A percentile compares a stretch with the other conserved stretches of the same genome.
Evolutionary conservation across 2,329 filamentous ascomycete genomes (phyloP).

Genomic region (Fusarium tupiense): DNA sequence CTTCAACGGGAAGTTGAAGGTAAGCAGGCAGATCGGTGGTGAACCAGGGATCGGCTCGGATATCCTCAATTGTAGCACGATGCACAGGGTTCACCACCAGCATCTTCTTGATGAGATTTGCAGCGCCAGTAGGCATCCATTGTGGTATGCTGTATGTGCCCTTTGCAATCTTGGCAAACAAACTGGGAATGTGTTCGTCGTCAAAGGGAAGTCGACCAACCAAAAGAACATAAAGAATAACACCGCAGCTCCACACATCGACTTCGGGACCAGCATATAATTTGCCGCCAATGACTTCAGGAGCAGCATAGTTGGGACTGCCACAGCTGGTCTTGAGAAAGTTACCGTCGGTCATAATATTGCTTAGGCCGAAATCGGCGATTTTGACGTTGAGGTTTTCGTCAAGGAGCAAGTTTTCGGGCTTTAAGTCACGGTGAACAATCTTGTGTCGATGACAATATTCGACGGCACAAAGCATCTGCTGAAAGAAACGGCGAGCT

Average conservation of each 20-base stretch:
- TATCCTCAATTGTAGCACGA: slow-evolving; percentile 92
- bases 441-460: slow-evolving; percentile 99
- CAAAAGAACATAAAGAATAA: slow-evolving; percentile 86
- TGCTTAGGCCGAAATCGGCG: slow-evolving; percentile 97
- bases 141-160: slow-evolving; percentile 92
- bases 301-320: slow-evolving; percentile 97
- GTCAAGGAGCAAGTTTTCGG: slow-evolving; percentile 94
- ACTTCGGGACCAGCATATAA: slow-evolving; percentile 97
- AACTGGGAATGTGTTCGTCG: slow-evolving; percentile 95
- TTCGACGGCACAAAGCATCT: slow-evolving; percentile 98
- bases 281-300: slow-evolving; percentile 97
- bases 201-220: slow-evolving; percentile 92
- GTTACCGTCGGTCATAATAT: slow-evolving; percentile 99
- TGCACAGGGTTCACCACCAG: slow-evolving; percentile 94
- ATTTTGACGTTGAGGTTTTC: slow-evolving; percentile 98
- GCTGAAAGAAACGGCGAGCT: slow-evolving; percentile 98
- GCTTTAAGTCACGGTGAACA: slow-evolving; percentile 96
- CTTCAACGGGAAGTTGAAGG: slow-evolving; percentile 85
- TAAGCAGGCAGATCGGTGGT: slow-evolving; percentile 86
- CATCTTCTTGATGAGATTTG: slow-evolving; percentile 88
- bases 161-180: slow-evolving; percentile 97
- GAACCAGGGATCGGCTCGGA: slow-evolving; percentile 95
- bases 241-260: slow-evolving; percentile 97
- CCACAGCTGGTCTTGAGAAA: slow-evolving; percentile 99
- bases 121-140: slow-evolving; percentile 88